These are phyloP conservation scores for Pinus albicaulis DNA, from an alignment of 75 land plant genomes.

Conservation along the genomic window DNA sequence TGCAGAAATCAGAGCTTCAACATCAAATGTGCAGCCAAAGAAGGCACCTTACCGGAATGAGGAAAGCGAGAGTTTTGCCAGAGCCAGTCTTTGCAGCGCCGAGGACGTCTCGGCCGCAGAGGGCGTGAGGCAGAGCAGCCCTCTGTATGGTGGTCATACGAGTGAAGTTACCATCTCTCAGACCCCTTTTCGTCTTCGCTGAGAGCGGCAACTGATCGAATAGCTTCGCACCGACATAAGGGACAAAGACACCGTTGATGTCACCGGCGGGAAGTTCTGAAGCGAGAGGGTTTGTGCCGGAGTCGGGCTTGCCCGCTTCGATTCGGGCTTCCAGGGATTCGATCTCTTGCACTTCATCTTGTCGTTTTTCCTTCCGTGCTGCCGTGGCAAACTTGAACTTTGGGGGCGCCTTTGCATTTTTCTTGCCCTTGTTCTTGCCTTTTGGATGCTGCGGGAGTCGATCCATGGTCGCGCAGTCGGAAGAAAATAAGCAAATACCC, in stretches of 20 bases:
- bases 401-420: not conserved
- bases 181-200: slow-evolving; percentile 56
- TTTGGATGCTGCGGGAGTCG: not conserved
- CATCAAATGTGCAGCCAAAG: too few relatives aligned
- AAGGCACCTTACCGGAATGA: slow-evolving; percentile 71
- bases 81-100: slow-evolving; percentile 99
- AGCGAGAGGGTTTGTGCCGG: slow-evolving; percentile 73
- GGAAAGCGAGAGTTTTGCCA: slow-evolving; percentile 93
- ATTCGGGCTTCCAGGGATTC: slow-evolving; percentile 68
- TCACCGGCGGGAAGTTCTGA: slow-evolving; percentile 1
- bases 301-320: slow-evolving; percentile 64
- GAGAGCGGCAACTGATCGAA: slow-evolving; percentile 83
- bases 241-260: slow-evolving; percentile 27
- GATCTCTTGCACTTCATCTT: slow-evolving; percentile 67
- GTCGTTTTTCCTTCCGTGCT: slow-evolving; percentile 11
- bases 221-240: slow-evolving; percentile 55
- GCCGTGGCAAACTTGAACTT: not conserved
- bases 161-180: slow-evolving; percentile 37
- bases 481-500: too few relatives aligned
- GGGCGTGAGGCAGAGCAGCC: slow-evolving; percentile 83
- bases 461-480: not conserved
- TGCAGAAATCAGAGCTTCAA: too few relatives aligned
- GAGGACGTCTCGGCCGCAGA: slow-evolving; percentile 87
- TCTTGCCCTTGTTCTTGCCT: too few relatives aligned
- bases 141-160: slow-evolving; percentile 93